Percentiles rank a stretch among this genome's conserved stretches.
phyloP scores from a whole-genome alignment of 2,329 filamentous ascomycete genomes.

The Trichophyton verrucosum region DNA sequence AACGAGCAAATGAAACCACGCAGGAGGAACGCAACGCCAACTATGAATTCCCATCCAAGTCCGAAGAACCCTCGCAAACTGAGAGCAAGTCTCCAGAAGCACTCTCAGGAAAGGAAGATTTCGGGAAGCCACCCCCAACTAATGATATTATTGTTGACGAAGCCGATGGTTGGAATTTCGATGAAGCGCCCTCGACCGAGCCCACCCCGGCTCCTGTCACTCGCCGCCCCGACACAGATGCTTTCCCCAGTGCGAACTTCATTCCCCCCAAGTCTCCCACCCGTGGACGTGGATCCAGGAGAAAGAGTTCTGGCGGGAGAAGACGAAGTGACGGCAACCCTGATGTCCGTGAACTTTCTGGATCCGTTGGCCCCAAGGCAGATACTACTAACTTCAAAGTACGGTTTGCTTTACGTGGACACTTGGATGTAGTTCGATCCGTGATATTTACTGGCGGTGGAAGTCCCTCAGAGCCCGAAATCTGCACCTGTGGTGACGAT shows the following conservation, averaged over 20 bases:
- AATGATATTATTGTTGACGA: slow-evolving; percentile 33
- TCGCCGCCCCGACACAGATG: slow-evolving; percentile 69
- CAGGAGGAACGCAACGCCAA: slow-evolving; percentile 25
- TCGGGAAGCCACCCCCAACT: neutral
- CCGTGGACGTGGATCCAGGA: slow-evolving; percentile 52
- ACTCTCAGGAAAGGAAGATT: slow-evolving; percentile 31
- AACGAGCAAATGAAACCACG: slow-evolving; percentile 42
- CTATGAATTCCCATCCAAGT: slow-evolving; percentile 3
- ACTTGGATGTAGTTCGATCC: slow-evolving; percentile 83
- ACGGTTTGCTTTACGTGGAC: slow-evolving; percentile 78
- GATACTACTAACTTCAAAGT: slow-evolving; percentile 80
- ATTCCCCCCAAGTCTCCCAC: slow-evolving; percentile 70
- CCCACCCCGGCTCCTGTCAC: slow-evolving; percentile 32
- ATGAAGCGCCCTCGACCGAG: slow-evolving; percentile 53
- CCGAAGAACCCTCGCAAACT: neutral
- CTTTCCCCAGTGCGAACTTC: slow-evolving; percentile 69
- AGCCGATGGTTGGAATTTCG: slow-evolving; percentile 83
- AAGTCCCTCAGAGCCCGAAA: slow-evolving; percentile 88
- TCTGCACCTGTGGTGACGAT: slow-evolving; percentile 91
- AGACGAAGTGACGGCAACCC: slow-evolving; percentile 50
- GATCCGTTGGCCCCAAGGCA: slow-evolving; percentile 36
- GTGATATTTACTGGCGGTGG: slow-evolving; percentile 96
- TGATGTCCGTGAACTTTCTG: slow-evolving; percentile 44
- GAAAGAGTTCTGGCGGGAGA: slow-evolving; percentile 68
- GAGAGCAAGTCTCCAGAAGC: slow-evolving; percentile 29